Evolutionary conservation across 441 rosid species (phyloP).

Genomic region (Croton laevigatus): DNA sequence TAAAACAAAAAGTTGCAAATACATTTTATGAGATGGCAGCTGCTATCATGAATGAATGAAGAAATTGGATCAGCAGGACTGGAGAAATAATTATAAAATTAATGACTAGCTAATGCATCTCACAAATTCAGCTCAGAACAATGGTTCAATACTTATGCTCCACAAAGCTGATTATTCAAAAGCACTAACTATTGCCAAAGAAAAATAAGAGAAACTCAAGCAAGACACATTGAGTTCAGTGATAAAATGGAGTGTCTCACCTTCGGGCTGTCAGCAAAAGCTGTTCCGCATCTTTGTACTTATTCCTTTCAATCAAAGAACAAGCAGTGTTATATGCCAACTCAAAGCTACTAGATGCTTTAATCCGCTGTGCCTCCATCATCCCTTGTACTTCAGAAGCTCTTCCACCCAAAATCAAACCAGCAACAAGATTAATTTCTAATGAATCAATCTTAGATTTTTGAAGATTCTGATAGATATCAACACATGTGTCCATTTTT

Average conservation of each 20-base stretch:
- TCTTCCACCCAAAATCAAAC: constrained; percentile 74
- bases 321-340: constrained; percentile 85
- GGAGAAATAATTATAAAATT: not conserved
- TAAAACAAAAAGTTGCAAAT: not conserved
- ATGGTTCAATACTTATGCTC: not conserved
- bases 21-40: not conserved
- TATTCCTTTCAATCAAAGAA: constrained; percentile 65
- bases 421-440: constrained; percentile 68
- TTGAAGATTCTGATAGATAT: constrained; percentile 56
- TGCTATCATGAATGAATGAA: not conserved
- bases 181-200: not conserved
- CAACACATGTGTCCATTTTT: constrained; percentile 66
- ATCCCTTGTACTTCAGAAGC: constrained; percentile 63
- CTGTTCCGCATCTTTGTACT: constrained; percentile 70
- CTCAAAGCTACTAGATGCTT: constrained; percentile 65
- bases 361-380: constrained; percentile 59
- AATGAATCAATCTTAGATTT: constrained; percentile 52
- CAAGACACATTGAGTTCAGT: not conserved
- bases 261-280: constrained; percentile 79
- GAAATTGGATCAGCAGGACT: too few species aligned
- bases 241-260: constrained; percentile 29
- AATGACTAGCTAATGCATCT: not conserved
- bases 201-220: not conserved
- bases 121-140: not conserved
- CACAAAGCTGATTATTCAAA: not conserved